These are phyloP conservation scores for Kluyveromyces nonfermentans DNA, from an alignment of 805 yeast species.

Conservation along the genomic window DNA sequence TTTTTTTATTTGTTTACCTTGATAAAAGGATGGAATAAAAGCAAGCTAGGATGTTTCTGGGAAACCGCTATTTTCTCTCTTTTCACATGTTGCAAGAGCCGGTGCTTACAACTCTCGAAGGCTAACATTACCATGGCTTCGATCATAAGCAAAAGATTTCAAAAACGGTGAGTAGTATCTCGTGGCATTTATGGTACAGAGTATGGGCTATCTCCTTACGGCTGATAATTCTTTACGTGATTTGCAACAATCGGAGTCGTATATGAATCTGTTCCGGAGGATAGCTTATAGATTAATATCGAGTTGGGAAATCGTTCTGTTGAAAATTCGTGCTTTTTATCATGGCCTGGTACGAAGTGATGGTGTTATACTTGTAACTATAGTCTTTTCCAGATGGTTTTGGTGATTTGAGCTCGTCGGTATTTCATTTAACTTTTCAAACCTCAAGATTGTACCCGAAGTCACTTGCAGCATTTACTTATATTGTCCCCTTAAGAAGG, in stretches of 20 bases:
- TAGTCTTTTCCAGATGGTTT: neutral
- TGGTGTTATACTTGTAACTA: neutral
- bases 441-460: neutral
- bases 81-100: neutral
- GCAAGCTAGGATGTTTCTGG: neutral
- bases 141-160: neutral
- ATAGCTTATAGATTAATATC: neutral
- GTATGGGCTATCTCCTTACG: neutral
- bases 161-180: neutral
- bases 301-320: neutral
- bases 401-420: neutral
- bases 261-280: neutral
- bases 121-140: neutral
- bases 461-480: neutral
- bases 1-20: neutral
- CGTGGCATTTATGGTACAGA: neutral
- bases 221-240: neutral
- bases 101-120: neutral
- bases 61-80: neutral
- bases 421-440: neutral
- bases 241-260: neutral
- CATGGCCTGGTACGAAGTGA: neutral
- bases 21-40: neutral
- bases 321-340: neutral
- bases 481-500: too few species aligned